Base-by-base conservation (phyloP, 768 basidiomycete genomes). In the Leccinum sublutescens region DNA sequence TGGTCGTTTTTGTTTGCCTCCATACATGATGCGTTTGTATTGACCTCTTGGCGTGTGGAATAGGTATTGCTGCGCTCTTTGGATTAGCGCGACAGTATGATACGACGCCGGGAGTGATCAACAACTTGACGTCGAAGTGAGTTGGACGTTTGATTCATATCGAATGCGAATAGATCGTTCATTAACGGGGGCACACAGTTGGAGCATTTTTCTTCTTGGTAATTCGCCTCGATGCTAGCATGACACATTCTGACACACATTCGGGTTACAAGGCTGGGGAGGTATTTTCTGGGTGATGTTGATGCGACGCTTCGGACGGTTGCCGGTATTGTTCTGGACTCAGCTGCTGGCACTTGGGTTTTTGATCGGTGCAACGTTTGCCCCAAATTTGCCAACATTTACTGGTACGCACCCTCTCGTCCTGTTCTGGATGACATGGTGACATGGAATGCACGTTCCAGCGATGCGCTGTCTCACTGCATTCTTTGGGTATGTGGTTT, bases 31-130 rank as follows among this genome's bases (percentile, higher is more conserved):
- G 19, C 14, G 8, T 17, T 25, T 1, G 15, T 25, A 36, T 43
- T 43, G 27, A 11, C 45, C 3, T 25, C 15, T 3, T 14, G 25
- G 10, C 8, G 19, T 54, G 34, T 52, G 54, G 17, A 27, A 48
- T 55, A 80, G 80, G 80, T 57, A 84, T 84, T 55, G 82, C 83
- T 12, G 67, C 73, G 1, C 69, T 84, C 14, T 84, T 84, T 58
- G 71, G 72, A 1, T 74, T 85, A 2, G 80, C 83, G 0, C 59
- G 61, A 6, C 74, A 79, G 59, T 82, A 72, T 64, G 27, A 76
- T 8, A 81, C 82, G 10, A 81, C 78, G 0, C 71, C 81, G 2
- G 77, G 74, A 11, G 75, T 76, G 6, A 81, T 84, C 62, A 84
- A 84, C 61, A 74, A 82, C 55, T 56, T 83, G 56, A 84, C 83